phyloP scores from a whole-genome alignment of 2,329 filamentous ascomycete species.

The Colletotrichum lini region DNA sequence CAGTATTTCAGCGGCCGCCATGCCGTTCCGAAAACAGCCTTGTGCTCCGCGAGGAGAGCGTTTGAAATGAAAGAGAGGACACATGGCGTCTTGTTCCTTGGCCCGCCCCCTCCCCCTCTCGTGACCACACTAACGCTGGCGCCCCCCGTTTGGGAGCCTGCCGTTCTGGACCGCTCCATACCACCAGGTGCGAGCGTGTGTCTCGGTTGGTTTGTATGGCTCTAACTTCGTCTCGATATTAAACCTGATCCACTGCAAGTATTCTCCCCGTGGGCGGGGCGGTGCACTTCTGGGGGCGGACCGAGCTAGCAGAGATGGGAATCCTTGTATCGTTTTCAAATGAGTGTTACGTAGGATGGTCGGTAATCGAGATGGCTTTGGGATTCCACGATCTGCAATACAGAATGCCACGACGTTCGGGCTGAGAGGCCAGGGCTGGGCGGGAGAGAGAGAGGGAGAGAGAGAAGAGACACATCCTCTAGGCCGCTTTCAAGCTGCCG shows the following conservation, averaged over 20 bases:
- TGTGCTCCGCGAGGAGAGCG: slow-evolving; percentile 6
- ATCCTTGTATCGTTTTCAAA: slow-evolving; percentile 26
- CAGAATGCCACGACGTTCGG: not conserved
- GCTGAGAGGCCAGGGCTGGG: slow-evolving; percentile 8
- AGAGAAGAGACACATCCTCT: not conserved
- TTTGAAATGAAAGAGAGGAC: not conserved
- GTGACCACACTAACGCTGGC: slow-evolving; percentile 6
- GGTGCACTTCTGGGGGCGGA: not conserved
- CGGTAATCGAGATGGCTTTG: slow-evolving; percentile 23
- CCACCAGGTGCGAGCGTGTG: not conserved
- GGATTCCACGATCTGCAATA: slow-evolving; percentile 23
- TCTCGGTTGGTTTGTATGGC: slow-evolving; percentile 19
- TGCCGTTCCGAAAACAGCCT: slow-evolving; percentile 32
- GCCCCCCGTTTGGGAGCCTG: not conserved
- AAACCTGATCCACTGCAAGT: not conserved
- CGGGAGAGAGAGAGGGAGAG: too few relatives aligned
- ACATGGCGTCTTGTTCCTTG: not conserved
- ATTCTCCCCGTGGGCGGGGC: not conserved
- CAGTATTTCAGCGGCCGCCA: slow-evolving; percentile 1
- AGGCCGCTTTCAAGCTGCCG: slow-evolving; percentile 23
- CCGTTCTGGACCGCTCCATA: slow-evolving; percentile 32
- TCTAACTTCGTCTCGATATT: not conserved
- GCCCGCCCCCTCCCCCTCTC: not conserved
- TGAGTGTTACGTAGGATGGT: slow-evolving; percentile 25
- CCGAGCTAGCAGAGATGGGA: not conserved